These are phyloP conservation scores for Kwoniella newhampshirensis DNA, from an alignment of 768 basidiomycete genomes.

Conservation along the genomic window DNA sequence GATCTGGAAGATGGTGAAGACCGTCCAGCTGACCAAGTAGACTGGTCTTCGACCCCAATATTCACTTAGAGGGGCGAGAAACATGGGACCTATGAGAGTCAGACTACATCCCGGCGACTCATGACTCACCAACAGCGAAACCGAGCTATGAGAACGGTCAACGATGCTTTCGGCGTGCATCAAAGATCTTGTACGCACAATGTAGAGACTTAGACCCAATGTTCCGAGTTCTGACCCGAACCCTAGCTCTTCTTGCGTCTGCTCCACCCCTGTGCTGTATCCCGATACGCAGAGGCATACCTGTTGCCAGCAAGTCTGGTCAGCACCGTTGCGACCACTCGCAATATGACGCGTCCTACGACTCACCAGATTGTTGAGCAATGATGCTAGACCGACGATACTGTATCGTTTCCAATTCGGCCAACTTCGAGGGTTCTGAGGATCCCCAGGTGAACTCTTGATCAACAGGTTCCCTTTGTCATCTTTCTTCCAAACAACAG, in stretches of 20 bases:
- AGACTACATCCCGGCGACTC: constrained; percentile 5
- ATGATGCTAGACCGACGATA: constrained; percentile 26
- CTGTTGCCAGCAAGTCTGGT: constrained; percentile 3
- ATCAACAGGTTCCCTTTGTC: constrained; percentile 29
- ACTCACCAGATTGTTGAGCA: constrained; percentile 35
- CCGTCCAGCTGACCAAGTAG: constrained; percentile 35
- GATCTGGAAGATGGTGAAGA: constrained; percentile 39
- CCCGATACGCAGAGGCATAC: constrained; percentile 35
- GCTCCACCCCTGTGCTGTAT: constrained; percentile 31
- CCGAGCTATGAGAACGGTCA: constrained; percentile 22
- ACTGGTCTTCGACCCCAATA: constrained; percentile 33
- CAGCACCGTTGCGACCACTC: background rate
- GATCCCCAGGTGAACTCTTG: constrained; percentile 20
- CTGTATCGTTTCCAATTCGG: constrained; percentile 34
- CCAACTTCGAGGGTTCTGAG: constrained; percentile 32
- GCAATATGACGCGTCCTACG: background rate
- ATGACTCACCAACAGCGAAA: constrained; percentile 26
- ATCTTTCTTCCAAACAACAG: constrained; percentile 25
- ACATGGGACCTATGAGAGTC: constrained; percentile 28
- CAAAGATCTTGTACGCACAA: constrained; percentile 18
- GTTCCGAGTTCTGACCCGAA: constrained; percentile 31
- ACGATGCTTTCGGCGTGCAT: no score
- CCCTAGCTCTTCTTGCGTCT: constrained; percentile 34
- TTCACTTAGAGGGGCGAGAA: constrained; percentile 28
- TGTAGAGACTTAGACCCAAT: constrained; percentile 30